A percentile compares a stretch with the other conserved stretches of the same genome.
phyloP scores from a whole-genome alignment of 805 yeast genomes.

The Wickerhamomyces mucosus region DNA sequence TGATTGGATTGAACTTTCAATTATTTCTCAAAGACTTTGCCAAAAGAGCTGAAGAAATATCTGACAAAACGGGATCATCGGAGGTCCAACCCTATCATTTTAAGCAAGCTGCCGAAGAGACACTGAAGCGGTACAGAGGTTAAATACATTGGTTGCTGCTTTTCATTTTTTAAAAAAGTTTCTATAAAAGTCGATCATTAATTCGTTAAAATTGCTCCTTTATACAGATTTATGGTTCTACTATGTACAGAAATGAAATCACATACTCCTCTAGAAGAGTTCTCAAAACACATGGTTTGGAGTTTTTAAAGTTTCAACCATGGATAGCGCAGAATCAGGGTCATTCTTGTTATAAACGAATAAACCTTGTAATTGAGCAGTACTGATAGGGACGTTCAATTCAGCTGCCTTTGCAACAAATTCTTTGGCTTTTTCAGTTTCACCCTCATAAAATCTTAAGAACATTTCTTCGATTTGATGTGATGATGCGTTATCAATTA shows the following conservation, averaged over 20 bases:
- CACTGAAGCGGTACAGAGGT: slow-evolving; percentile 30
- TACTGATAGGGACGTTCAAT: slow-evolving; percentile 55
- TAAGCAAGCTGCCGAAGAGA: slow-evolving; percentile 22
- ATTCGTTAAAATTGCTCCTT: too few relatives aligned
- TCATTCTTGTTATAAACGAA: slow-evolving; percentile 86
- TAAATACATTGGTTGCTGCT: slow-evolving; percentile 2
- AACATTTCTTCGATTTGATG: slow-evolving; percentile 81
- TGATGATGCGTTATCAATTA: slow-evolving; percentile 80
- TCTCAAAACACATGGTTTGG: slow-evolving; percentile 25
- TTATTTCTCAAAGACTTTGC: slow-evolving; percentile 32
- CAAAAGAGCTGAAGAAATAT: slow-evolving; percentile 28
- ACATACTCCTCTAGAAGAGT: too few relatives aligned
- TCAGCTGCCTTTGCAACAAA: slow-evolving; percentile 32
- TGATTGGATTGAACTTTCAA: slow-evolving; percentile 38
- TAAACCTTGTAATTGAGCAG: slow-evolving; percentile 93
- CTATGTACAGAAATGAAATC: too few relatives aligned
- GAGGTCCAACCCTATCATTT: slow-evolving; percentile 34
- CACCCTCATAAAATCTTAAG: slow-evolving; percentile 68
- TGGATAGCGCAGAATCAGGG: slow-evolving; percentile 65
- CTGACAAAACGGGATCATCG: slow-evolving; percentile 31
- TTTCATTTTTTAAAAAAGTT: slow-evolving; percentile 3
- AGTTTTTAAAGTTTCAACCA: slow-evolving; percentile 34
- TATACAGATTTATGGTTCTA: too few relatives aligned
- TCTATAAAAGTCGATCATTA: too few relatives aligned
- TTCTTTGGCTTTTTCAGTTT: slow-evolving; percentile 40